Conservation (phyloP, 108 stramenopile genomes). For the Skeletonema tropicum region DNA sequence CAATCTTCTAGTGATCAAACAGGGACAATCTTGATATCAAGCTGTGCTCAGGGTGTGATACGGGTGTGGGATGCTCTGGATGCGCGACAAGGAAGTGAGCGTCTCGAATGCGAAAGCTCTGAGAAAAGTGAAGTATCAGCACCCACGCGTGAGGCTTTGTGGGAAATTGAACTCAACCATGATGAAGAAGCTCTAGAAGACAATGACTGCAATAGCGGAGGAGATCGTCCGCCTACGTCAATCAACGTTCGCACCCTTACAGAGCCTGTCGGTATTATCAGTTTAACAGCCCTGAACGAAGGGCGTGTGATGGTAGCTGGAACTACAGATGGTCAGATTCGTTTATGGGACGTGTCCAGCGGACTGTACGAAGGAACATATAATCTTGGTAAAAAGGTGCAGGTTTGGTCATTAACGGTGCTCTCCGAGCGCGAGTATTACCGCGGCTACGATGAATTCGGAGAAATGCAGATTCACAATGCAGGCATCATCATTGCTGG, state of each 20-base stretch:
- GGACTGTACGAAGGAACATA: constrained; percentile 27
- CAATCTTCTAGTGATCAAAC: not conserved
- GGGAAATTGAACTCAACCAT: constrained; percentile 43
- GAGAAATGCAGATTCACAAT: not conserved
- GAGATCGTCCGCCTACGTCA: not conserved
- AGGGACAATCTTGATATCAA: constrained; percentile 21
- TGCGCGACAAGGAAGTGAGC: not conserved
- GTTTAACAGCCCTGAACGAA: constrained; percentile 7
- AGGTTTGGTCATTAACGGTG: constrained; percentile 25
- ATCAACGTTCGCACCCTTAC: not conserved
- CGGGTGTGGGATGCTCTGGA: constrained; percentile 25
- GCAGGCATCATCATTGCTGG: constrained; percentile 32
- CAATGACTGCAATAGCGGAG: not conserved
- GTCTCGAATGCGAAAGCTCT: constrained; percentile 5
- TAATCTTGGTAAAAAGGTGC: constrained; percentile 12
- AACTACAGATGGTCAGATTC: constrained; percentile 19
- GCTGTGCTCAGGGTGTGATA: constrained; percentile 9
- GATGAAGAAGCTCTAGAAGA: constrained; percentile 1
- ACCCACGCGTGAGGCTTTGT: constrained; percentile 5
- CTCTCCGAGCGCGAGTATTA: constrained; percentile 12
- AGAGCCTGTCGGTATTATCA: constrained; percentile 5
- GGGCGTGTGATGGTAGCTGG: constrained; percentile 20
- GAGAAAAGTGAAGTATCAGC: not conserved
- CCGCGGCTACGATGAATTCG: constrained; percentile 5
- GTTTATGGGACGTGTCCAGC: constrained; percentile 22